Conservation (phyloP, 2,329 filamentous ascomycete species). For the Trichoderma gracile region DNA sequence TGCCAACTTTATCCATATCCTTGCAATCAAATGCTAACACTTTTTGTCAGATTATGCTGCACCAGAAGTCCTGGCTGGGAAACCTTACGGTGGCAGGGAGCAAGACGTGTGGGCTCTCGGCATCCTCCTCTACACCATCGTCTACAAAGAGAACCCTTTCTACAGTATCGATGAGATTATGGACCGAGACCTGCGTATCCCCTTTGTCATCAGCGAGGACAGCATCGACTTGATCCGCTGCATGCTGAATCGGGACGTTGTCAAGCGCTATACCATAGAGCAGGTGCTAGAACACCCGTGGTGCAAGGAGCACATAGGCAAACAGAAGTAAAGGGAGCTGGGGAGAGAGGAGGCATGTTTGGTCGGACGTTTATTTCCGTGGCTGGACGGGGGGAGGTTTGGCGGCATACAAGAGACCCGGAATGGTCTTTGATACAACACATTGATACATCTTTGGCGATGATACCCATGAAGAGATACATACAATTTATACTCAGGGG, state of each 20-base stretch:
- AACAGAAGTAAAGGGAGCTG: neutral
- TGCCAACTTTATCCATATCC: neutral
- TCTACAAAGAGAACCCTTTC: conserved; percentile 99
- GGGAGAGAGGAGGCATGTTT: neutral
- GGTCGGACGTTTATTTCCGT: neutral
- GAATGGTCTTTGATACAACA: conserved; percentile 18
- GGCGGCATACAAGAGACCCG: conserved; percentile 10
- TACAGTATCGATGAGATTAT: conserved; percentile 99
- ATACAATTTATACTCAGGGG: neutral
- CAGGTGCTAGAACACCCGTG: conserved; percentile 89
- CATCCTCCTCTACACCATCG: conserved; percentile 95
- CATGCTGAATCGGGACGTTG: conserved; percentile 91
- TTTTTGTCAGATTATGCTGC: conserved; percentile 82
- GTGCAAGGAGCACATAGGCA: conserved; percentile 47
- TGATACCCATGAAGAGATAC: conserved; percentile 28
- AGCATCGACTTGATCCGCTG: conserved; percentile 87
- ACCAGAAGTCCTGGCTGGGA: conserved; percentile 92
- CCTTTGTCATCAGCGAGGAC: conserved; percentile 83
- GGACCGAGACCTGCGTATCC: conserved; percentile 90
- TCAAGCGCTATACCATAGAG: conserved; percentile 78
- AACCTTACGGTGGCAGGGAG: conserved; percentile 90
- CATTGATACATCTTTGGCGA: conserved; percentile 21
- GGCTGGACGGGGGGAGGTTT: neutral
- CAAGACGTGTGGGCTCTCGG: conserved; percentile 98
- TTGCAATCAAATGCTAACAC: neutral